These are phyloP conservation scores for Mortierella antarctica DNA, from an alignment of 192 early-diverging fungal genomes.

Conservation along the genomic window DNA sequence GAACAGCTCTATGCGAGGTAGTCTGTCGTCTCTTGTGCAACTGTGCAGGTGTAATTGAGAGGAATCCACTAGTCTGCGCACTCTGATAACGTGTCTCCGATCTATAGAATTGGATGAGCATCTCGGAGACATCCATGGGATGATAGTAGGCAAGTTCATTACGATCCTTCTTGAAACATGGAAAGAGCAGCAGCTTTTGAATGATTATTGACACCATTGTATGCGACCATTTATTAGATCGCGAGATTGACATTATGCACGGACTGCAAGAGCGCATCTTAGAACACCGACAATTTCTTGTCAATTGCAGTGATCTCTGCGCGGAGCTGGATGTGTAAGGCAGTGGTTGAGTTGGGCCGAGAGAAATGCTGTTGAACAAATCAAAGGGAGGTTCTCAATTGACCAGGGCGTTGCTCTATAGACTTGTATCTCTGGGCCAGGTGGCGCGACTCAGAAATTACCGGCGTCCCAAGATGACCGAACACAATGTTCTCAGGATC, in stretches of 20 bases:
- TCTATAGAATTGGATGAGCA: slow-evolving; percentile 77
- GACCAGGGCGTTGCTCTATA: slow-evolving; percentile 11
- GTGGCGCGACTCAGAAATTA: slow-evolving; percentile 68
- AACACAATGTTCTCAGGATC: slow-evolving; percentile 67
- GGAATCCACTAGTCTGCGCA: background rate
- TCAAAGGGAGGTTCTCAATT: too few relatives aligned
- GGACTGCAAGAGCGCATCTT: slow-evolving; percentile 70
- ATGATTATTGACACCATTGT: background rate
- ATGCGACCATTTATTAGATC: slow-evolving; percentile 60
- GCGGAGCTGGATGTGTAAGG: slow-evolving; percentile 80
- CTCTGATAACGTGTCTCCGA: background rate
- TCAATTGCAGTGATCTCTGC: slow-evolving; percentile 49
- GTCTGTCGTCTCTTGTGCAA: background rate
- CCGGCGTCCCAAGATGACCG: slow-evolving; percentile 64
- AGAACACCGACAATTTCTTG: slow-evolving; percentile 51
- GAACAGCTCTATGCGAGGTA: slow-evolving; percentile 65
- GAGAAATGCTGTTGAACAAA: too few relatives aligned
- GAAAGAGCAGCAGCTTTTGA: too few relatives aligned
- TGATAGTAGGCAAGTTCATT: slow-evolving; percentile 72
- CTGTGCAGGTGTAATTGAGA: background rate
- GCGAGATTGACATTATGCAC: slow-evolving; percentile 87
- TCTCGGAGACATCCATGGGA: slow-evolving; percentile 86
- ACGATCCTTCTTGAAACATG: too few relatives aligned
- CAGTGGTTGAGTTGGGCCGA: background rate
- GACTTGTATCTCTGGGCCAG: slow-evolving; percentile 71